Base-by-base conservation (phyloP, 192 early-diverging fungal species). In the Ambispora gerdemannii region DNA sequence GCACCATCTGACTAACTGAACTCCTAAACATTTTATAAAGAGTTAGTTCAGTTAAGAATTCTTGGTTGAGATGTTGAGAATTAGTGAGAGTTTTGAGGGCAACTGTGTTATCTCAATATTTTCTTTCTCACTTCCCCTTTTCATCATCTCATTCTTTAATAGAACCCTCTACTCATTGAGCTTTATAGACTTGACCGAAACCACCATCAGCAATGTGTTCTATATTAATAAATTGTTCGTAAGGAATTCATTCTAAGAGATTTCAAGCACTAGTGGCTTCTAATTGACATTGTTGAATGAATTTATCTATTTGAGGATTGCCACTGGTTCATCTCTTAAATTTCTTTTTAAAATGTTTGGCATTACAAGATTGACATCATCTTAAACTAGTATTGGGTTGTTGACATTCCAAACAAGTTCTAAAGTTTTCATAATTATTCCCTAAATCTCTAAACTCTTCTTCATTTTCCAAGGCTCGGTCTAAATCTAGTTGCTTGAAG, bases 261-360 rank as follows among this genome's bases (percentile, higher is more conserved):
- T 43, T n/a, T 11, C 17, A 3, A 3, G 0, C 3, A 6, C 22
- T 47, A 20, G 32, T 63, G n/a, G 62, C 62, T 43, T 47, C n/a
- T 27, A 63, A 38, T 63, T 63, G 62, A 0, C 20, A 19, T 22
- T 63, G 3, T 63, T 47, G 62, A 15, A 63, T 63, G n/a, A 63
- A 63, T 63, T 63, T 1, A 43, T 63, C 61, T 35, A 63, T 43
- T 19, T 47, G 0, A 3, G 30, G 3, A 36, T 63, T 63, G 19
- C 32, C 32, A 20, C 61, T 63, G 8, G 61, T 63, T 19, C 61
- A 63, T 22, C 1, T 63, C 0, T 24, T 25, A 34, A 63, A 63
- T 10, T 63, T 20, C 43, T 63, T n/a, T 36, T 63, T 19, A 7
- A 63, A 63, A 35, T 43, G 33, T 38, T 34, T 15, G 24, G 2